These are phyloP conservation scores for Amanita muscaria DNA, from an alignment of 768 basidiomycete genomes.

Conservation along the genomic window DNA sequence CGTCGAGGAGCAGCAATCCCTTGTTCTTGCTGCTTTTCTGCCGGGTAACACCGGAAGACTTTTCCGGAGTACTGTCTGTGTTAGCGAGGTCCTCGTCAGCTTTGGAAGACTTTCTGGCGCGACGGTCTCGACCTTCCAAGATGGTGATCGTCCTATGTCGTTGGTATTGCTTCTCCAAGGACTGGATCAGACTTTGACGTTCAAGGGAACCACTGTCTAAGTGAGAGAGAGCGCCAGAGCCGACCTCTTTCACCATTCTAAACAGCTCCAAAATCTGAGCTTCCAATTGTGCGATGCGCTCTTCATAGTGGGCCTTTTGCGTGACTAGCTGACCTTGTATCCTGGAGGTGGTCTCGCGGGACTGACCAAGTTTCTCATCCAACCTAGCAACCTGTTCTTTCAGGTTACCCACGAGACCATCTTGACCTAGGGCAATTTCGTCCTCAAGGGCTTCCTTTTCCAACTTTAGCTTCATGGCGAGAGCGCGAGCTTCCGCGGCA, in stretches of 20 bases:
- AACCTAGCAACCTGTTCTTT: slow-evolving; percentile 60
- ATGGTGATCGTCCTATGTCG: slow-evolving; percentile 78
- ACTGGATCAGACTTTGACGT: slow-evolving; percentile 70
- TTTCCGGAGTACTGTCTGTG: too few relatives aligned
- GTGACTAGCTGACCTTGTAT: slow-evolving; percentile 70
- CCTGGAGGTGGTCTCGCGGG: slow-evolving; percentile 67
- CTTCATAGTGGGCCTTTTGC: slow-evolving; percentile 75
- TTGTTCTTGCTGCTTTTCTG: slow-evolving; percentile 20
- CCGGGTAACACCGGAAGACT: too few relatives aligned
- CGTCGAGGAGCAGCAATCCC: slow-evolving; percentile 25
- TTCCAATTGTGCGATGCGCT: slow-evolving; percentile 81
- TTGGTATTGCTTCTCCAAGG: slow-evolving; percentile 75
- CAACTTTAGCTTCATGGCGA: slow-evolving; percentile 55
- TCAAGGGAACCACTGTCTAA: slow-evolving; percentile 59
- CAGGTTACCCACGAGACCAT: slow-evolving; percentile 76
- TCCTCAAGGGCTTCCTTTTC: slow-evolving; percentile 81
- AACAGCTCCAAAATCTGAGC: slow-evolving; percentile 91
- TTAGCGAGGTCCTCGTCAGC: too few relatives aligned
- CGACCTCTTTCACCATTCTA: slow-evolving; percentile 84
- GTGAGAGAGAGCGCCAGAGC: slow-evolving; percentile 67
- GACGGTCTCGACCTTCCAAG: slow-evolving; percentile 60
- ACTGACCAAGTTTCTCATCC: slow-evolving; percentile 72
- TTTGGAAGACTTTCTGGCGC: background rate
- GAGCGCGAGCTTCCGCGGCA: slow-evolving; percentile 54
- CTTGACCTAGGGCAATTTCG: slow-evolving; percentile 71